Evolutionary conservation across 2,329 filamentous ascomycete genomes (phyloP).

Genomic region (Pseudocercospora vitis): DNA sequence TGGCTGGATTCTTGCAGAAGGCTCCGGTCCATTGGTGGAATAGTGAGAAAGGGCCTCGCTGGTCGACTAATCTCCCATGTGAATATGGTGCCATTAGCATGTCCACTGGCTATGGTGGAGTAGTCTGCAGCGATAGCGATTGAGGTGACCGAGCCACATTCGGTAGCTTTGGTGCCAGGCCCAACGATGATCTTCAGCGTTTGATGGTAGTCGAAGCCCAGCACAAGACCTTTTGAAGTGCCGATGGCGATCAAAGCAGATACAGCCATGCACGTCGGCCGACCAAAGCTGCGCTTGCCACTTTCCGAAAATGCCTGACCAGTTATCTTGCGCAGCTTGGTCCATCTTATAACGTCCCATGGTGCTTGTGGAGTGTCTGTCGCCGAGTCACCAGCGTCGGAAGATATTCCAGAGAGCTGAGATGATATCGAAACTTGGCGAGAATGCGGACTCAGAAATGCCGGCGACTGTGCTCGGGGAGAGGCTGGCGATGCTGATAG

Average conservation of each 20-base stretch:
- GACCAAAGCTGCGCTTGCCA: constrained; percentile 87
- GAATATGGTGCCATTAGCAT: constrained; percentile 87
- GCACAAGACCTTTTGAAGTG: constrained; percentile 88
- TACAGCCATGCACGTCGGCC: constrained; percentile 83
- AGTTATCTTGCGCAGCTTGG: constrained; percentile 83
- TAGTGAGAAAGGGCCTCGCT: constrained; percentile 84
- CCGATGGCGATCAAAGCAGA: constrained; percentile 86
- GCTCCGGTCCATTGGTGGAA: constrained; percentile 69
- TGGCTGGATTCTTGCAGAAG: constrained; percentile 63
- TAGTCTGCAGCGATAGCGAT: constrained; percentile 92
- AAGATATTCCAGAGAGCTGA: constrained; percentile 65
- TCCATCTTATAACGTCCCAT: constrained; percentile 98
- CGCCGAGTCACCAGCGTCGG: constrained; percentile 57
- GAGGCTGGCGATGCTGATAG: constrained; percentile 66
- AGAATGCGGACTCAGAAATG: constrained; percentile 73
- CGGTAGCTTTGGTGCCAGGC: constrained; percentile 87
- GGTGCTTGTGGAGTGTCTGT: constrained; percentile 65
- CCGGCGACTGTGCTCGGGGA: constrained; percentile 73
- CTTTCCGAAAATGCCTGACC: constrained; percentile 88
- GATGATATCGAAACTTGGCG: constrained; percentile 56
- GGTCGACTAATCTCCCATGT: constrained; percentile 89
- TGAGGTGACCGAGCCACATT: constrained; percentile 83
- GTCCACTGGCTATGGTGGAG: constrained; percentile 84
- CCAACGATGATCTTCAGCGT: constrained; percentile 92
- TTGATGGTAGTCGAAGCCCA: constrained; percentile 97